Evolutionary conservation across 257 asterid genomes (phyloP), one percentile per base, ranked within the genome.

Genomic region (Anisodus tanguticus): DNA sequence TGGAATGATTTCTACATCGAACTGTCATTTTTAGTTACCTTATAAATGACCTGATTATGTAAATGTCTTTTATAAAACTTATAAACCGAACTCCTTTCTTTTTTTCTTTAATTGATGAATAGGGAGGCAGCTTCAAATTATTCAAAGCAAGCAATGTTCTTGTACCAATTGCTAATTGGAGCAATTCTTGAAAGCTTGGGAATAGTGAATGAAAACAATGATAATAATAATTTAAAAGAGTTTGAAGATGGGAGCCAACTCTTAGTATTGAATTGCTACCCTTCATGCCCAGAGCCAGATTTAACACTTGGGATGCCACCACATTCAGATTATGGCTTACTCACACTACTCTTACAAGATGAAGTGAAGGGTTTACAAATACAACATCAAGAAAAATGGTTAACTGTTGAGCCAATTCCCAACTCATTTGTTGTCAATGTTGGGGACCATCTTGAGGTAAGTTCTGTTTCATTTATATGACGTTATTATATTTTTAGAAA

Each of bases 251-350:
- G 88, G 11, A 88, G 89, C 89, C 91, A 88, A 67, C 74, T 88
- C 12, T 82, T 88, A 82, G 89, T 88, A 51, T 10, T 88, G 72
- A 88, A 88, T 45, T 86, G 85, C 83, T 86, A 84, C 6, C 91
- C 91, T 0, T 35, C 51, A 16, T 88, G 91, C 71, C 91, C 91
- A 16, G 88, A 88, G 62, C 91, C 89, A 17, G 89, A 88, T 17
- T 81, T 88, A 39, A 88, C 91, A 55, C 91, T 88, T n/a, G 91
- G 91, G 0, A 79, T 88, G 89, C 88, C 89, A 78, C 88, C 91
- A 53, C 91, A 88, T 74, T 88, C 91, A 3, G 91, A 88, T 35
- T 88, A 86, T 49, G 89, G 89, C 0, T 74, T 88, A 47, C 88
- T 86, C 35, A 88, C 91, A 55, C 89, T 88, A 70, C 80, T 88